Percentiles rank a stretch among this genome's conserved stretches.
phyloP scores from a whole-genome alignment of 1,284 basidiomycete genomes.

The Marasmius sp. region DNA sequence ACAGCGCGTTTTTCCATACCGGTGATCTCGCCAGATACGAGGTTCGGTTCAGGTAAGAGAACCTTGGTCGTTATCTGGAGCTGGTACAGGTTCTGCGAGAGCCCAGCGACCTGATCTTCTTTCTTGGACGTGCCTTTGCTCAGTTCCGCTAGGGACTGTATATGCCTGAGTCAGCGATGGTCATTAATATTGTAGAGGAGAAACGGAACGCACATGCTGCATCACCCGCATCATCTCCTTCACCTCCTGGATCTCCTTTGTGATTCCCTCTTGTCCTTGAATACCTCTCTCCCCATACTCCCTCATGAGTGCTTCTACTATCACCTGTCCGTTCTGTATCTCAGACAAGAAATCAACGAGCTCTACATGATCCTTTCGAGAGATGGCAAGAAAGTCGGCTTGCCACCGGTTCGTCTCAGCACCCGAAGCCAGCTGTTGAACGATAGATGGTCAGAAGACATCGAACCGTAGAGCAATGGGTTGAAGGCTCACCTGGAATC shows the following conservation, averaged over 20 bases:
- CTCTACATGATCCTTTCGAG: conserved; percentile 38
- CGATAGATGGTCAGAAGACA: not conserved
- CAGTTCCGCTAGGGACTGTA: conserved; percentile 26
- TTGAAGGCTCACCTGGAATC: conserved; percentile 15
- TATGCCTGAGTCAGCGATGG: not conserved
- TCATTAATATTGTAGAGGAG: not conserved
- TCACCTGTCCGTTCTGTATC: conserved; percentile 37
- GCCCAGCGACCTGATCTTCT: conserved; percentile 34
- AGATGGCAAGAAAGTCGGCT: conserved; percentile 32
- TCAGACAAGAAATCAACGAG: conserved; percentile 39
- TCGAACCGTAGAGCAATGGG: conserved; percentile 12
- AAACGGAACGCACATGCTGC: conserved; percentile 36
- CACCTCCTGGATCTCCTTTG: conserved; percentile 30
- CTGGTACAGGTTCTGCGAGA: conserved; percentile 47
- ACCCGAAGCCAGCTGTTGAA: conserved; percentile 38
- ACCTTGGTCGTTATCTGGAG: conserved; percentile 41
- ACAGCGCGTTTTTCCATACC: conserved; percentile 46
- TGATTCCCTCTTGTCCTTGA: conserved; percentile 4
- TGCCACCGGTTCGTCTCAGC: conserved; percentile 49
- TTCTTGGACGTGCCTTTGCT: conserved; percentile 29
- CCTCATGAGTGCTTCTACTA: conserved; percentile 20
- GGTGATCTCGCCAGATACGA: conserved; percentile 48
- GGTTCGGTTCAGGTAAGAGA: conserved; percentile 46
- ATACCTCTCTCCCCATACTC: conserved; percentile 14
- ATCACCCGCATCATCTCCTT: conserved; percentile 42